Conservation (phyloP, 129 eudicot species). For the Scalesia atractyloides region DNA sequence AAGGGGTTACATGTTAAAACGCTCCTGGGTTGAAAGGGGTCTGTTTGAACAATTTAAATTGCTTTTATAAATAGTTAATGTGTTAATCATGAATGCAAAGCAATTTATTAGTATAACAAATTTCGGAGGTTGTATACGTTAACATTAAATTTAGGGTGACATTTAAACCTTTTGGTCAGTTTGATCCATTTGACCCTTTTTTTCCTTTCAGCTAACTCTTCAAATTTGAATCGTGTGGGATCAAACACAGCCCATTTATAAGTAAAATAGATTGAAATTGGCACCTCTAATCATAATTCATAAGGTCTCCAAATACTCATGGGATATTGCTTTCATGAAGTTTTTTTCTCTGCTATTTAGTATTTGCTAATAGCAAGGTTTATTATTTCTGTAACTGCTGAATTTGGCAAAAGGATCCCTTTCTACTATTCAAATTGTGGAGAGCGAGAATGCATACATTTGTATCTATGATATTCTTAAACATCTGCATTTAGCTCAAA, state of each 20-base stretch:
- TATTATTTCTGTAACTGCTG: not conserved
- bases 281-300: not conserved
- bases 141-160: not conserved
- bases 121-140: not conserved
- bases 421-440: not conserved
- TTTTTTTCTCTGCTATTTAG: not conserved
- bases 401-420: conserved; percentile 3
- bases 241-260: not conserved
- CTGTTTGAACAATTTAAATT: not conserved
- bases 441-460: not conserved
- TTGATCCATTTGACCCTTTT: not conserved
- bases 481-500: not conserved
- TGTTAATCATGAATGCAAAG: not conserved
- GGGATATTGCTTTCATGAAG: not conserved
- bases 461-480: conserved; percentile 3
- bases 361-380: not conserved
- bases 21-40: not conserved
- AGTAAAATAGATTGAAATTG: not conserved
- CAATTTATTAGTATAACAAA: not conserved
- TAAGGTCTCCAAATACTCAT: not conserved
- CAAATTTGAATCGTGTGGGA: not conserved
- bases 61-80: not conserved
- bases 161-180: not conserved
- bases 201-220: not conserved
- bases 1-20: not conserved